Evolutionary conservation across 352 stramenopile species (phyloP), one percentile per base, ranked within the genome.

Genomic region (Globisporangium sylvaticum): DNA sequence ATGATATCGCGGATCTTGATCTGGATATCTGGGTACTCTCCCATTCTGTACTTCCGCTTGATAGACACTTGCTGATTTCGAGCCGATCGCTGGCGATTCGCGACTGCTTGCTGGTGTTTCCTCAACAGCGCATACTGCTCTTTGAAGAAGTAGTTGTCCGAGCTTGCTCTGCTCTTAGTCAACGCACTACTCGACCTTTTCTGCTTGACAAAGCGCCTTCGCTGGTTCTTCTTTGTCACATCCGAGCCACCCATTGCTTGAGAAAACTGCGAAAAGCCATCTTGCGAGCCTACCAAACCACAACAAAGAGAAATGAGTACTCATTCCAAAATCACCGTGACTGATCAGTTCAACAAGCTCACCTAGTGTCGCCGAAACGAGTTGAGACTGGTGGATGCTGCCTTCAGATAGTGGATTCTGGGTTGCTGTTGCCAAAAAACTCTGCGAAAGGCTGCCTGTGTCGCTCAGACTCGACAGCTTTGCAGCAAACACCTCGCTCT

Each of bases 21-120:
- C 52, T 93, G 77, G 66, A 95, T 95, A 53, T 95, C 87, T 25
- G 87, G 87, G 65, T 84, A 90, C 22, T 93, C 82, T 1, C 87
- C 87, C 12, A 76, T 60, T 5, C 87, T 76, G 52, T 95, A 95
- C 27, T 75, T 84, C n/a, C 87, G 70, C 58, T 79, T 81, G 39
- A 95, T 87, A 2, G 73, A 73, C 2, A 95, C 84, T 44, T 83
- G 70, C 54, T 86, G 72, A 20, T 80, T 72, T 2, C 81, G 76
- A 46, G 83, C 73, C 22, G 75, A 80, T 18, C 73, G 71, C 60
- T 88, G 77, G 20, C 77, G 75, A 58, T 76, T 89, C 12, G 70
- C 34, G n/a, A 73, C 70, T 18, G 84, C 85, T 72, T 85, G 79
- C 65, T 89, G 61, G 7, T 76, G 73, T 34, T 82, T 90, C 39